A percentile compares a stretch with the other conserved stretches of the same genome.
phyloP scores from a whole-genome alignment of 2,329 filamentous ascomycete species.

The Xylariaceae sp. region DNA sequence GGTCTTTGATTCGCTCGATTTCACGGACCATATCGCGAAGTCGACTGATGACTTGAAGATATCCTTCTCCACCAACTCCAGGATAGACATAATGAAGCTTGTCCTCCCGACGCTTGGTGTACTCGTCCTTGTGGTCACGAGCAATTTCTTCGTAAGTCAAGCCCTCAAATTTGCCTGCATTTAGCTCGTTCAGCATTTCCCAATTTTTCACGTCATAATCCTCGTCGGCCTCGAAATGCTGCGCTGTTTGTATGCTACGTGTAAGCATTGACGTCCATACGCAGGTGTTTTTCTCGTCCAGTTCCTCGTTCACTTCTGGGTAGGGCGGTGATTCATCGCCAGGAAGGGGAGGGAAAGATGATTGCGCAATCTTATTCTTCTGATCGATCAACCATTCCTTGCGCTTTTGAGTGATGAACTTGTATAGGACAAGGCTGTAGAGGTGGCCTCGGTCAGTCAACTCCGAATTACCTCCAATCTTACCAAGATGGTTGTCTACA shows the following conservation, averaged over 20 bases:
- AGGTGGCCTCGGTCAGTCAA: conserved; percentile 79
- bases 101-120: conserved; percentile 76
- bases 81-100: conserved; percentile 98
- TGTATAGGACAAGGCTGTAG: conserved; percentile 80
- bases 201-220: conserved; percentile 97
- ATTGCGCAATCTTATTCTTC: conserved; percentile 75
- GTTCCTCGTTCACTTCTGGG: conserved; percentile 75
- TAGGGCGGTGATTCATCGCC: conserved; percentile 96
- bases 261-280: conserved; percentile 98
- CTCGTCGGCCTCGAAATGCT: conserved; percentile 88
- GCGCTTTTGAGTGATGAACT: conserved; percentile 82
- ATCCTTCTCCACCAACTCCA: conserved; percentile 92
- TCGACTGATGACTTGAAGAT: conserved; percentile 95
- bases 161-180: conserved; percentile 90
- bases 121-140: conserved; percentile 79
- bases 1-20: conserved; percentile 95
- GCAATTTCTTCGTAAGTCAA: conserved; percentile 93
- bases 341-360: conserved; percentile 85
- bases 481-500: conserved; percentile 82
- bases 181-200: conserved; percentile 97
- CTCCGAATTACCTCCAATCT: conserved; percentile 85
- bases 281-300: conserved; percentile 88
- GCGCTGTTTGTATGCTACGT: conserved; percentile 84
- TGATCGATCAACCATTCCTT: conserved; percentile 84
- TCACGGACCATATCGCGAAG: conserved; percentile 95